Evolutionary conservation across 768 basidiomycete genomes (phyloP).

Genomic region (Lactarius pseudohatsudake): DNA sequence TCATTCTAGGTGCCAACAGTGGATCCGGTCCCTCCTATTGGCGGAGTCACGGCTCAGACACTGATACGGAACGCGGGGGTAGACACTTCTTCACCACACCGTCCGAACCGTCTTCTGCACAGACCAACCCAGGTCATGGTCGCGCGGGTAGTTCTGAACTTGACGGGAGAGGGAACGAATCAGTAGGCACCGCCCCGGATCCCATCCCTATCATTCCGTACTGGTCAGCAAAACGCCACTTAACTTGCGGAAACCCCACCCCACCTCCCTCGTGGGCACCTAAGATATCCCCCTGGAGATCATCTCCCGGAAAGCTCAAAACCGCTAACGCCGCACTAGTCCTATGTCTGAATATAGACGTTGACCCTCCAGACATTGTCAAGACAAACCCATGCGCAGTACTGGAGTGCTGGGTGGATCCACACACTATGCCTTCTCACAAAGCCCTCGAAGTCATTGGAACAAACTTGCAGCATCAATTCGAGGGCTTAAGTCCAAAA

Average conservation of each 20-base stretch:
- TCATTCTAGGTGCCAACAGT: conserved; percentile 21
- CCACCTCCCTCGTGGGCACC: conserved; percentile 65
- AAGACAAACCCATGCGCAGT: conserved; percentile 96
- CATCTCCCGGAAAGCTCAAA: conserved; percentile 81
- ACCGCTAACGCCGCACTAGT: conserved; percentile 87
- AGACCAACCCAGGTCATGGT: conserved; percentile 27
- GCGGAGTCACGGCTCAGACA: conserved; percentile 32
- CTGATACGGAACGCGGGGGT: conserved; percentile 37
- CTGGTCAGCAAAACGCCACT: conserved; percentile 88
- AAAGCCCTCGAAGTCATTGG: conserved; percentile 95
- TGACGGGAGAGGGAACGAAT: conserved; percentile 34
- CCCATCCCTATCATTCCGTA: conserved; percentile 67
- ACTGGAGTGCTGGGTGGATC: conserved; percentile 97
- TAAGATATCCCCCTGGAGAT: conserved; percentile 76
- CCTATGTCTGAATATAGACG: conserved; percentile 94
- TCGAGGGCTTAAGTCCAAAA: conserved; percentile 92
- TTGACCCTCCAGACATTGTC: conserved; percentile 96
- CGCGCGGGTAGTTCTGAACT: conserved; percentile 35
- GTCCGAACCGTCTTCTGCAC: conserved; percentile 36
- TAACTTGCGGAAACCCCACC: conserved; percentile 84
- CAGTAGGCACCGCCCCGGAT: conserved; percentile 37
- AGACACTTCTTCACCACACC: conserved; percentile 34
- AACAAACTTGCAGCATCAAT: conserved; percentile 90
- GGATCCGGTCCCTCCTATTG: conserved; percentile 26
- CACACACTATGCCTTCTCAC: conserved; percentile 84